A percentile compares a stretch with the other conserved stretches of the same genome.
Conservation (phyloP, 805 yeast species). For the Metschnikowia anglica region DNA sequence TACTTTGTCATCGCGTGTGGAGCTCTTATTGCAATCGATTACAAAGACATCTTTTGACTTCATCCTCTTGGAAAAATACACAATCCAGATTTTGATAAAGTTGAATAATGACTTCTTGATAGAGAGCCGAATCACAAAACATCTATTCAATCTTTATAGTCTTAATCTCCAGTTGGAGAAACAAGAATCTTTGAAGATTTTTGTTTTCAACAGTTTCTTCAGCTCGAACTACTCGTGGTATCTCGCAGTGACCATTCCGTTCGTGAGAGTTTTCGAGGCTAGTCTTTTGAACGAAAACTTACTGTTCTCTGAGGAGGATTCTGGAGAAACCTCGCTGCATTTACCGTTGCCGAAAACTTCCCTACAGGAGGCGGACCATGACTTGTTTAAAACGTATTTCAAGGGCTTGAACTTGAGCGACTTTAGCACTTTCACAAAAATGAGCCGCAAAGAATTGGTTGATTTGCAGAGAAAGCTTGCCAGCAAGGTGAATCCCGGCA, state of each 20-base stretch:
- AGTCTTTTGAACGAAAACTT: constrained; percentile 30
- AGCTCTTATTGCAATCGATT: constrained; percentile 30
- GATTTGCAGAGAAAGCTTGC: constrained; percentile 11
- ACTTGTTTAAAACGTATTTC: constrained; percentile 12
- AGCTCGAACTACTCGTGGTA: constrained; percentile 41
- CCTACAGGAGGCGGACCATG: constrained; percentile 12
- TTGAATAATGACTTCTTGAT: constrained; percentile 33
- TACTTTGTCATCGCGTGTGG: constrained; percentile 14
- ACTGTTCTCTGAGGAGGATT: background rate
- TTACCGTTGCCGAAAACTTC: background rate
- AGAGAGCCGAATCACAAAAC: constrained; percentile 25
- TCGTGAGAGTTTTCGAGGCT: constrained; percentile 36
- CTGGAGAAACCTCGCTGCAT: background rate
- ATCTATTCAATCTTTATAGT: constrained; percentile 26
- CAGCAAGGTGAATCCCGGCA: constrained; percentile 2
- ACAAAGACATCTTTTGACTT: constrained; percentile 40
- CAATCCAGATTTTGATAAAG: constrained; percentile 37
- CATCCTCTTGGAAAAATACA: constrained; percentile 39
- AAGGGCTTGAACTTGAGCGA: constrained; percentile 11
- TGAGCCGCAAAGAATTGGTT: constrained; percentile 17
- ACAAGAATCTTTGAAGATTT: constrained; percentile 29
- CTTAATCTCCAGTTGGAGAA: constrained; percentile 17
- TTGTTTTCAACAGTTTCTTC: constrained; percentile 33
- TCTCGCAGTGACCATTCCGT: constrained; percentile 37
- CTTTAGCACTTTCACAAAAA: constrained; percentile 7